Percentiles rank a stretch among this genome's conserved stretches.
Conservation (phyloP, 345 rosid species). For the Syzygium oleosum region DNA sequence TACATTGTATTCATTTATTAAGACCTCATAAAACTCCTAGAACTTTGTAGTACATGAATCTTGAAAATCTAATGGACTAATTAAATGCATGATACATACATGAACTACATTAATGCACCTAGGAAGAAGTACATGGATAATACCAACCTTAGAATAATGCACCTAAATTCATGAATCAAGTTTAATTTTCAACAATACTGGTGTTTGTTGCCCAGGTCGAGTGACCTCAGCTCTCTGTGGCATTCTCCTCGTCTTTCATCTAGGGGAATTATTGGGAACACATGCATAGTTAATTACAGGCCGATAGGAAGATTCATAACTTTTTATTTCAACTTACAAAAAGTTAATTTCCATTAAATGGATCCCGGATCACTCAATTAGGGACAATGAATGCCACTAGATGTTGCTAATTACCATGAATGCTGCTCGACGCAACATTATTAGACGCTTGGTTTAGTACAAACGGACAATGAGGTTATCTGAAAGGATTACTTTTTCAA, state of each 20-base stretch:
- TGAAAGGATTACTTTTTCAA: not conserved
- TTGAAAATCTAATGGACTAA: no score
- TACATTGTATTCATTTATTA: no score
- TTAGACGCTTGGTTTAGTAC: no score
- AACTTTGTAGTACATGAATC: no score
- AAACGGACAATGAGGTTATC: not conserved
- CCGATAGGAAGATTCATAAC: not conserved
- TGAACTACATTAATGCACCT: no score
- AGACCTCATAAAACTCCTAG: no score
- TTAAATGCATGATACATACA: no score
- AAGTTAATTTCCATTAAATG: not conserved
- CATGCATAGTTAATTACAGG: not conserved
- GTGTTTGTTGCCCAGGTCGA: not conserved
- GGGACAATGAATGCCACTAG: not conserved
- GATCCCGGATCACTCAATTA: not conserved
- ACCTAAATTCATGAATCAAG: no score
- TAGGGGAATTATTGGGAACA: not conserved
- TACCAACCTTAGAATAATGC: no score
- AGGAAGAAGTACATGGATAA: no score
- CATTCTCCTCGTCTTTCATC: not conserved
- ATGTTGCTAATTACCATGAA: not conserved
- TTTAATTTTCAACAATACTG: no score
- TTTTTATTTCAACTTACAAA: no score
- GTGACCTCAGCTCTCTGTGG: not conserved
- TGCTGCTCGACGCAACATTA: not conserved